Percentiles rank a stretch among this genome's conserved stretches.
Conservation (phyloP, 768 basidiomycete genomes). For the Cystofilobasidium bisporidii region DNA sequence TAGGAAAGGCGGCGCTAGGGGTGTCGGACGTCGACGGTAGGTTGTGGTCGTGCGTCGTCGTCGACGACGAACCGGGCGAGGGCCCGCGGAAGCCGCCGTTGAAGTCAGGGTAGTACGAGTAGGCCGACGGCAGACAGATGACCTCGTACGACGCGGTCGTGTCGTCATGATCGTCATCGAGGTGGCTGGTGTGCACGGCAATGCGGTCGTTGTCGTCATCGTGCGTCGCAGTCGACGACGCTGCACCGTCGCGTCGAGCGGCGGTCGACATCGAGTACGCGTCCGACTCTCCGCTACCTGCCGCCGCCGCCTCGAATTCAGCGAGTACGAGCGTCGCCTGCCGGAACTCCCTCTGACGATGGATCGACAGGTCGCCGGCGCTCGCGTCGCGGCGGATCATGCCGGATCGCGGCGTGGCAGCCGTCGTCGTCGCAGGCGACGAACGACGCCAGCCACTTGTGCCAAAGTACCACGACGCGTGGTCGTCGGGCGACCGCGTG, state of each 20-base stretch:
- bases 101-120: too few relatives aligned
- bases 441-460: too few relatives aligned
- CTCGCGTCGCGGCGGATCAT: background rate
- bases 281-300: background rate
- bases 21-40: too few relatives aligned
- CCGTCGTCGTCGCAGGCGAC: background rate
- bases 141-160: background rate
- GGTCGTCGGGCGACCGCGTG: background rate
- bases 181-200: background rate
- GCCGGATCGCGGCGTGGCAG: background rate
- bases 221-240: too few relatives aligned
- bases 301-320: background rate
- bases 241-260: too few relatives aligned
- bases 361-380: background rate
- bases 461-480: too few relatives aligned
- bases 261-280: background rate
- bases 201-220: background rate
- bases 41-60: too few relatives aligned
- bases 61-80: too few relatives aligned
- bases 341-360: background rate
- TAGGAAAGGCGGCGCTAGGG: too few relatives aligned
- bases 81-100: too few relatives aligned
- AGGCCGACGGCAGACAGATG: background rate
- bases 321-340: background rate
- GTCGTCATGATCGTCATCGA: background rate